Percentiles rank a stretch among this genome's conserved stretches.
Conservation (phyloP, 495 filamentous ascomycete genomes). For the Penicillium arizonense region DNA sequence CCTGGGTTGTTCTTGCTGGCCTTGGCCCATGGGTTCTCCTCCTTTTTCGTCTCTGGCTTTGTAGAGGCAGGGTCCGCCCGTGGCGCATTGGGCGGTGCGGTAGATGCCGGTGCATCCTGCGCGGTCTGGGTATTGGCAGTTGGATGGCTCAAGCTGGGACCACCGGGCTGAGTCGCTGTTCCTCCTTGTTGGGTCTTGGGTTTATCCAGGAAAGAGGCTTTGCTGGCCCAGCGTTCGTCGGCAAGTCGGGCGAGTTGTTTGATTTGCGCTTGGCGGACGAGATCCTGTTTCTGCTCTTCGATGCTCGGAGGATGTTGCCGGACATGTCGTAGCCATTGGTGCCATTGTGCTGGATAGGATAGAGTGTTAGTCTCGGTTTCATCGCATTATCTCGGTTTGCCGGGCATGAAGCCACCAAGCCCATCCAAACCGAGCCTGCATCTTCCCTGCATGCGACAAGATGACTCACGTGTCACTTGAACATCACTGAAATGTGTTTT, state of each 20-base stretch:
- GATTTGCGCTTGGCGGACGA: slow-evolving; percentile 63
- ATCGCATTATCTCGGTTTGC: background rate
- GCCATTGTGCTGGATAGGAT: slow-evolving; percentile 70
- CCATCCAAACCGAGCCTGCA: background rate
- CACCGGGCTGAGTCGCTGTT: slow-evolving; percentile 34
- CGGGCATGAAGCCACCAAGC: background rate
- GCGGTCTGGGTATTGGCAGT: slow-evolving; percentile 3
- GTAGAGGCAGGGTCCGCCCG: slow-evolving; percentile 7
- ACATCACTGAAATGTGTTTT: slow-evolving; percentile 68
- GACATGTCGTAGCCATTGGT: slow-evolving; percentile 92
- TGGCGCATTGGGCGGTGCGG: slow-evolving; percentile 1
- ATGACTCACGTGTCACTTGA: slow-evolving; percentile 55
- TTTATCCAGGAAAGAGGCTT: slow-evolving; percentile 62
- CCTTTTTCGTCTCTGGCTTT: slow-evolving; percentile 21
- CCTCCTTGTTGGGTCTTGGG: slow-evolving; percentile 47
- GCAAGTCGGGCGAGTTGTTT: slow-evolving; percentile 74
- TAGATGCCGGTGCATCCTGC: slow-evolving; percentile 11
- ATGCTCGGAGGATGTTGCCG: slow-evolving; percentile 68
- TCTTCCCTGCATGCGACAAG: background rate
- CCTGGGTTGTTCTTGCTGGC: slow-evolving; percentile 49
- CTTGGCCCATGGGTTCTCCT: slow-evolving; percentile 62
- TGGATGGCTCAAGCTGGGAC: slow-evolving; percentile 26
- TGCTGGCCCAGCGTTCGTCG: slow-evolving; percentile 82
- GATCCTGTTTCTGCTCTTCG: slow-evolving; percentile 69
- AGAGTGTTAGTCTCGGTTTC: slow-evolving; percentile 3